phyloP scores from a whole-genome alignment of 2,329 filamentous ascomycete species.

The Ascochyta fabae region DNA sequence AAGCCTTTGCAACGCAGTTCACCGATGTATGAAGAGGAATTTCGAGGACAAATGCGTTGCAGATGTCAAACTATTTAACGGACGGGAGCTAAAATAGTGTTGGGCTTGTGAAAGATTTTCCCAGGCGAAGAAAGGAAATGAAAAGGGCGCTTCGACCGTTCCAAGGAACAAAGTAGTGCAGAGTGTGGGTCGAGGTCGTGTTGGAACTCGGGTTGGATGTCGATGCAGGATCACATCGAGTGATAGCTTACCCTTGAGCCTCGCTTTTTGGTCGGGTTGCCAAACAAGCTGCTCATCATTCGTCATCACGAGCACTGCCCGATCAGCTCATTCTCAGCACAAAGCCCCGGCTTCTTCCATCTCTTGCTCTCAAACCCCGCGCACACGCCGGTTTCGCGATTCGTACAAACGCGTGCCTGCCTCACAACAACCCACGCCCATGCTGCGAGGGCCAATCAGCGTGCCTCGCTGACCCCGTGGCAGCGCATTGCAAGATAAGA shows the following conservation, averaged over 20 bases:
- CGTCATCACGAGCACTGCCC: conserved; percentile 25
- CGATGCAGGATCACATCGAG: not conserved
- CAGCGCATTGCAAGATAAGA: conserved; percentile 14
- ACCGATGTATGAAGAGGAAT: conserved; percentile 20
- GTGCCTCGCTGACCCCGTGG: not conserved
- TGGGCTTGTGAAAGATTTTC: conserved; percentile 35
- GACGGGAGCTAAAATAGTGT: conserved; percentile 45
- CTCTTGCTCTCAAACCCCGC: conserved; percentile 15
- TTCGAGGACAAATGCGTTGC: conserved; percentile 22
- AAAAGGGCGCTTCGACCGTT: conserved; percentile 27
- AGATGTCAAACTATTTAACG: conserved; percentile 32
- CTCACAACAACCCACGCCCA: conserved; percentile 24
- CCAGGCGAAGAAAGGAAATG: conserved; percentile 34
- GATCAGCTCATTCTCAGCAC: conserved; percentile 23
- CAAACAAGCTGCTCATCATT: conserved; percentile 19
- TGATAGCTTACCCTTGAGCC: conserved; percentile 15
- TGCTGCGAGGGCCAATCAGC: conserved; percentile 39
- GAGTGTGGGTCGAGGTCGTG: conserved; percentile 27
- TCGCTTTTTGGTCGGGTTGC: conserved; percentile 11
- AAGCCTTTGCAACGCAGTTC: conserved; percentile 24
- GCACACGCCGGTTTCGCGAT: conserved; percentile 18
- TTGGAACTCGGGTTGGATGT: conserved; percentile 3
- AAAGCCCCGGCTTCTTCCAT: conserved; percentile 21
- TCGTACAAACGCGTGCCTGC: conserved; percentile 23
- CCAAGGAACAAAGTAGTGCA: conserved; percentile 23